These are phyloP conservation scores for Pleurotus salmoneostramineus DNA, from an alignment of 768 basidiomycete species.

Conservation along the genomic window DNA sequence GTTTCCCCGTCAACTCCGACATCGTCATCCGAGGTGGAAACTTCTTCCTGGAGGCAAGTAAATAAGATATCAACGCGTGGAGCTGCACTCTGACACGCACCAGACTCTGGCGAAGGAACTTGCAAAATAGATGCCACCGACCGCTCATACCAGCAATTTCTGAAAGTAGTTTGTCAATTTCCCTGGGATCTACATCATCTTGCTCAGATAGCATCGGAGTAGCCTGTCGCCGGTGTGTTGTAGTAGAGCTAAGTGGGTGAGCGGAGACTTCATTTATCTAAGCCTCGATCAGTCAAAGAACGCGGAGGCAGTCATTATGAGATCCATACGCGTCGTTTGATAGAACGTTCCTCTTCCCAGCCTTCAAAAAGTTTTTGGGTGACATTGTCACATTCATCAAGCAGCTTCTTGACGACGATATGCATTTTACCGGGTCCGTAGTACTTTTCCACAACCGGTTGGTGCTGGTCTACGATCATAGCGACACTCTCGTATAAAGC, in stretches of 20 bases:
- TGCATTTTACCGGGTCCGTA: slow-evolving; percentile 90
- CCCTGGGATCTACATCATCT: slow-evolving; percentile 72
- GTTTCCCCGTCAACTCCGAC: neutral
- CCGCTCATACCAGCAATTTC: slow-evolving; percentile 89
- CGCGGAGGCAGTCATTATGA: neutral
- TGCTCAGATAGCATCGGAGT: slow-evolving; percentile 35
- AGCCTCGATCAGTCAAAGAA: neutral
- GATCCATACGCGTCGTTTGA: slow-evolving; percentile 67
- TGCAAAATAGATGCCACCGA: slow-evolving; percentile 87
- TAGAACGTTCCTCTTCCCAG: slow-evolving; percentile 89
- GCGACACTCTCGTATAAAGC: slow-evolving; percentile 94
- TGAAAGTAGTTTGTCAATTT: slow-evolving; percentile 86
- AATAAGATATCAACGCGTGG: neutral
- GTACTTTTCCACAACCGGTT: slow-evolving; percentile 97
- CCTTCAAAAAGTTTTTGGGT: slow-evolving; percentile 68
- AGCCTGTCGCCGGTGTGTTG: slow-evolving; percentile 8
- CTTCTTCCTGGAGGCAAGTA: slow-evolving; percentile 16
- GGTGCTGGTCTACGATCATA: slow-evolving; percentile 95
- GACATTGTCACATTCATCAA: slow-evolving; percentile 86
- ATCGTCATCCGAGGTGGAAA: slow-evolving; percentile 12
- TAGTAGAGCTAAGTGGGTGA: slow-evolving; percentile 21
- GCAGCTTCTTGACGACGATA: slow-evolving; percentile 65
- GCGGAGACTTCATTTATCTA: slow-evolving; percentile 3
- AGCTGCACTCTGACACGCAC: slow-evolving; percentile 30
- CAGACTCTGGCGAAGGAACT: slow-evolving; percentile 78